Percentiles rank a stretch among this genome's conserved stretches.
phyloP scores from a whole-genome alignment of 2,329 filamentous ascomycete genomes.

The Verticillium klebahnii region DNA sequence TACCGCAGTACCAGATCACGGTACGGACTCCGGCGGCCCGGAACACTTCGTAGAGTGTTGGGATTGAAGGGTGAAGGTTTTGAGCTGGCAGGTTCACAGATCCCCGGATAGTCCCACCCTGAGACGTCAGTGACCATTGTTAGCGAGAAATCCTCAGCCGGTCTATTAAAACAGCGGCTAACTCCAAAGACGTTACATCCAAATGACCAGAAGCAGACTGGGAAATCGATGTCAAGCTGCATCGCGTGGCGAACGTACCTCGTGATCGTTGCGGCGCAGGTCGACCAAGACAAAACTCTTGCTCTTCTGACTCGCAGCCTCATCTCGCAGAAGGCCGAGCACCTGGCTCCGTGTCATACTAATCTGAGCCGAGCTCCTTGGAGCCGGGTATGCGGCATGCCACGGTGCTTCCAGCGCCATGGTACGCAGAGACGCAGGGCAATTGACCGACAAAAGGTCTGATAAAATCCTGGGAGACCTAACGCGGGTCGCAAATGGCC shows the following conservation, averaged over 20 bases:
- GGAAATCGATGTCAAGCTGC: no score
- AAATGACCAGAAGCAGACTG: no score
- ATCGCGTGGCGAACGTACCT: constrained; percentile 25
- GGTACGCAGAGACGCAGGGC: no score
- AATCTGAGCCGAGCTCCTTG: constrained; percentile 19
- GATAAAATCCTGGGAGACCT: no score
- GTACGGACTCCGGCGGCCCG: constrained; percentile 31
- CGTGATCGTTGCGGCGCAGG: constrained; percentile 38
- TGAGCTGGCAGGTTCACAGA: constrained; percentile 50
- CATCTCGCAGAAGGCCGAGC: constrained; percentile 25
- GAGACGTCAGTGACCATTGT: not conserved
- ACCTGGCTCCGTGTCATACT: constrained; percentile 26
- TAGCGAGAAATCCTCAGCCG: no score
- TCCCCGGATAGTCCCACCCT: constrained; percentile 52
- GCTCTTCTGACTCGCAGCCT: constrained; percentile 17
- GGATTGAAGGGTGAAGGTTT: constrained; percentile 36
- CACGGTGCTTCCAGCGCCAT: constrained; percentile 20
- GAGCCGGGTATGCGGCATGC: constrained; percentile 33
- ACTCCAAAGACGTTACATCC: no score
- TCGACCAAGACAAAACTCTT: constrained; percentile 37
- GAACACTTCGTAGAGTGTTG: constrained; percentile 35
- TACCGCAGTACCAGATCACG: constrained; percentile 46
- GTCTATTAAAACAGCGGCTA: no score
- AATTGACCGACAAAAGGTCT: no score
- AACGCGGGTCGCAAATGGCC: no score